Evolutionary conservation across 257 asterid genomes (phyloP), one percentile per base, ranked within the genome.

Genomic region (Cinchona pubescens): DNA sequence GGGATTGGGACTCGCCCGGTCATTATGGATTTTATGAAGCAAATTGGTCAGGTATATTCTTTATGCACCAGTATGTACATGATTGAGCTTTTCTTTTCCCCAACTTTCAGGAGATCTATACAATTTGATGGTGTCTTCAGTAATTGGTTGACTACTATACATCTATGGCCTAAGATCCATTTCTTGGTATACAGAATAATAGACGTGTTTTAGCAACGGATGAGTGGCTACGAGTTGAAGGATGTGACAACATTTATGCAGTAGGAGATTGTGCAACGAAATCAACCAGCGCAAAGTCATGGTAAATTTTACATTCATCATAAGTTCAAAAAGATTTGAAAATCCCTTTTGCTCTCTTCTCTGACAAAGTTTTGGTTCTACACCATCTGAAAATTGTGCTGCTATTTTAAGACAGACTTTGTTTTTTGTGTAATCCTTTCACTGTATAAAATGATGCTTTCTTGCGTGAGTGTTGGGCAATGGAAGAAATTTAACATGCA

Each of bases 1-100:
- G 98, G 99, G 43, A 94, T 94, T 68, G 99, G 99, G 67, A 90
- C 97, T 76, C 96, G 97, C 69, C 97, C 97, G 53, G 94, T 94
- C 69, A 86, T 94, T 70, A 77, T 81, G 86, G 91, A 92, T 71
- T 92, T 92, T 51, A 94, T 94, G 99, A 88, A 87, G 88, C 90
- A 87, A 80, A 86, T 94, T 88, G 97, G 97, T 75, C 99, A 92
- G 97, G 99, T 92, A 87, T 40, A 29, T 61, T 27, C 21, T 48
- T 32, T 38, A 23, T 72, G 32, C 35, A 79, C 27, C 72, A 7
- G 43, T 58, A 35, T 42, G 40, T 32, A 27, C 55, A 49, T 37
- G 25, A 51, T 61, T 49, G 19, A 7, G 38, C 25, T 34, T n/a
- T 61, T 6, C 4, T 21, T 18, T 42, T 34, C 1, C 40, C 75